Conservation (phyloP, 2,329 filamentous ascomycete species). For the Fusarium circinatum region DNA sequence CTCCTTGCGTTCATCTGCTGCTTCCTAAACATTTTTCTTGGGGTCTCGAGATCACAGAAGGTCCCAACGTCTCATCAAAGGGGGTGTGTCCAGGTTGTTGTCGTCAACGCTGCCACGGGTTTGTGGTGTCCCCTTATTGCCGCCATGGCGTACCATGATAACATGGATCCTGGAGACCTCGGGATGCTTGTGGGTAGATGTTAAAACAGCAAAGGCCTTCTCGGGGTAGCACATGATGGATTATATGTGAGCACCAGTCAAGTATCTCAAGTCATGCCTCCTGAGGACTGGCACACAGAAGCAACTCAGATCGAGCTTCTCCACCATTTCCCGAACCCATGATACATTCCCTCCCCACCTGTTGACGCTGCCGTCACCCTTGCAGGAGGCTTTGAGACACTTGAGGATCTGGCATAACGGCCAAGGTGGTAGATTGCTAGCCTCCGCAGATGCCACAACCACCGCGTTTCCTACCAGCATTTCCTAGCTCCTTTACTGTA, state of each 20-base stretch:
- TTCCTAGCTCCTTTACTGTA: conserved; percentile 17
- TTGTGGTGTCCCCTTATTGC: conserved; percentile 24
- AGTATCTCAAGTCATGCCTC: conserved; percentile 30
- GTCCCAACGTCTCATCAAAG: conserved; percentile 14
- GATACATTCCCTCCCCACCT: conserved; percentile 32
- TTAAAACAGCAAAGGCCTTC: conserved; percentile 18
- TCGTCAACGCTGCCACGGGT: conserved; percentile 3
- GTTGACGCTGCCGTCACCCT: conserved; percentile 43
- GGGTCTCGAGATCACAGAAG: conserved; percentile 9
- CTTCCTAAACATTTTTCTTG: conserved; percentile 2
- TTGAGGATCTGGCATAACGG: conserved; percentile 47
- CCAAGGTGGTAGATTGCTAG: conserved; percentile 34
- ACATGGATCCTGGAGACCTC: conserved; percentile 26
- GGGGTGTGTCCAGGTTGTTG: conserved; percentile 20
- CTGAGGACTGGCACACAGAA: conserved; percentile 16
- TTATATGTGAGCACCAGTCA: conserved; percentile 22
- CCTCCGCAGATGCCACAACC: conserved; percentile 32
- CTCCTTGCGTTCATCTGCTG: conserved; percentile 16
- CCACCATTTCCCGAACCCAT: conserved; percentile 43
- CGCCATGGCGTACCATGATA: conserved; percentile 26
- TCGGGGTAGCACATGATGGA: conserved; percentile 32
- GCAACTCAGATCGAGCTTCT: conserved; percentile 35
- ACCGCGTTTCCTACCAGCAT: conserved; percentile 19
- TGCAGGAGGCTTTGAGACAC: conserved; percentile 44
- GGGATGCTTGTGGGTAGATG: conserved; percentile 23